Evolutionary conservation across 2,329 filamentous ascomycete genomes (phyloP).

Genomic region (Ophiostoma sp.): DNA sequence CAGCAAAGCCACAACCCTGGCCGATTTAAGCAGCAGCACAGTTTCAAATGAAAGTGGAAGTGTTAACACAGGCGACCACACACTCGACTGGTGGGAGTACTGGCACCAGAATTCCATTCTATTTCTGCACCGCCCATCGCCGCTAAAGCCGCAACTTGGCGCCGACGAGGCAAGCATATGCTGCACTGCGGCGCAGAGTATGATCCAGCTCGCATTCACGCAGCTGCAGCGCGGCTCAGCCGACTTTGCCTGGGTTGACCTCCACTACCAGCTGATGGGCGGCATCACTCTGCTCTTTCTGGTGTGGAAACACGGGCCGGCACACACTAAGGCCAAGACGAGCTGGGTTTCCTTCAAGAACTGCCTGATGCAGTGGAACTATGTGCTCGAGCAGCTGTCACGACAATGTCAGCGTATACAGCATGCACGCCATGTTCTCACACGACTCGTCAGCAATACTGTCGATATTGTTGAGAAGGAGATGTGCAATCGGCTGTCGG

Average conservation of each 20-base stretch:
- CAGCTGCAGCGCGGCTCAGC: constrained; percentile 21
- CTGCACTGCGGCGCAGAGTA: constrained; percentile 27
- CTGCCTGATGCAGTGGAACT: constrained; percentile 29
- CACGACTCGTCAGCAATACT: constrained; percentile 21
- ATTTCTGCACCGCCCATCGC: constrained; percentile 28
- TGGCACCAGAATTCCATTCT: constrained; percentile 30
- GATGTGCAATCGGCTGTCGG: constrained; percentile 20
- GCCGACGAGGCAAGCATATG: constrained; percentile 23
- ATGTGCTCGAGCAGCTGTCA: constrained; percentile 26
- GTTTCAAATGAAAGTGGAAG: constrained; percentile 9
- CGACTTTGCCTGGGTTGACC: constrained; percentile 29
- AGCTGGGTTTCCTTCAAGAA: constrained; percentile 30
- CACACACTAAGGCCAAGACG: constrained; percentile 16
- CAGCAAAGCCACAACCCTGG: not conserved
- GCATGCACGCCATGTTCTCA: constrained; percentile 20
- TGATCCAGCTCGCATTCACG: constrained; percentile 29
- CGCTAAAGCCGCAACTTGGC: constrained; percentile 22
- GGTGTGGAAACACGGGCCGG: constrained; percentile 23
- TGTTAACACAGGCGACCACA: constrained; percentile 12
- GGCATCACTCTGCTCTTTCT: constrained; percentile 30
- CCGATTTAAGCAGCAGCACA: not conserved
- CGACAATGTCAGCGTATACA: constrained; percentile 26
- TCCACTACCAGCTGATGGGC: constrained; percentile 30
- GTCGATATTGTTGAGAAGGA: constrained; percentile 23
- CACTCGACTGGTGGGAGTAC: constrained; percentile 27